Base-by-base conservation (phyloP, 805 yeast genomes). In the Kregervanrija delftensis region DNA sequence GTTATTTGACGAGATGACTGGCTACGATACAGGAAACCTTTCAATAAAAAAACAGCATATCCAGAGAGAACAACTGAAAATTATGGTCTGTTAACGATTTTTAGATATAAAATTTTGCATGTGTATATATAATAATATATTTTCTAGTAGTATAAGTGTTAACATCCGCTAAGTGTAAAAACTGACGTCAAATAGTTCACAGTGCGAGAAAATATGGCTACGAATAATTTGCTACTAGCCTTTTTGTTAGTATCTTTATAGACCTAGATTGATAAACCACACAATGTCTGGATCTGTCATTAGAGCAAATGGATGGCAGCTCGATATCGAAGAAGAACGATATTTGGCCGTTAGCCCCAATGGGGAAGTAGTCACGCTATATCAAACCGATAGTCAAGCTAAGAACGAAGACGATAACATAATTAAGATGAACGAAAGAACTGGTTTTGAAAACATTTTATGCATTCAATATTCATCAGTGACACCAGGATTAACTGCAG, bases 331-430 rank as follows among this genome's bases (percentile, higher is more conserved):
- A 37, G 51, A 50, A 15, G 86, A 82, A 56, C 73, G 72, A 41
- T 82, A 77, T 54, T 62, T 86, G 11, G 81, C 86, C 0, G 81
- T 83, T 6, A 83, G 79, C 50, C 93, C 95, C 2, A 72, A 86
- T 30, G 81, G 95, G 2, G 96, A 89, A 58, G 91, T 84, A 53
- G 81, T 87, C 2, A 66, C 83, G 0, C 69, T 86, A 10, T 83
- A 81, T 55, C 76, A 74, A 49, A 79, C 85, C 0, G 66, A 73
- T 49, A 67, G 68, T 31, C 57, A 59, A 11, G 47, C 60, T 1
- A 35, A 44, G 8, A 45, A 56, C 43, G 69, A 73, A 8, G 83
- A 78, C 42, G 74, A 74, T 40, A 77, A 74, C 10, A 67, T 84
- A 14, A 55, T 66, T 15, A 81, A 76, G 52, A 54, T 77, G n/a